Percentiles rank a stretch among this genome's conserved stretches.
These are phyloP conservation scores for Leptographium lundbergii DNA, from an alignment of 2,329 filamentous ascomycete species.

Conservation along the genomic window DNA sequence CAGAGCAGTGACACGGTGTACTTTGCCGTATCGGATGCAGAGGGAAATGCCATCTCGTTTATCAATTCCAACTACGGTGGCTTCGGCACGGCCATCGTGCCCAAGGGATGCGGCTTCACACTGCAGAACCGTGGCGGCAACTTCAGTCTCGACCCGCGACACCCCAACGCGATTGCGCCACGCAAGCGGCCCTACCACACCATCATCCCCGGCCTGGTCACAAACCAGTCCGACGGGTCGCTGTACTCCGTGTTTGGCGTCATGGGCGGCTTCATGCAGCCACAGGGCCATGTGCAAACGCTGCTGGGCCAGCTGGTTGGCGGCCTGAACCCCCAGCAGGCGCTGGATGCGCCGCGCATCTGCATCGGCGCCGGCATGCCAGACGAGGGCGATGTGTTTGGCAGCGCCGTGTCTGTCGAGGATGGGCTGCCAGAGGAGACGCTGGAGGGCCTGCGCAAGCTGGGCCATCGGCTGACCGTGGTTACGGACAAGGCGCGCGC, in stretches of 20 bases:
- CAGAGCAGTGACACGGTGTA: slow-evolving; percentile 89
- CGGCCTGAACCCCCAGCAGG: slow-evolving; percentile 69
- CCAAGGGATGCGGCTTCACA: slow-evolving; percentile 76
- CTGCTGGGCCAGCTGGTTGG: slow-evolving; percentile 81
- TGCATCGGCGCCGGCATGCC: slow-evolving; percentile 70
- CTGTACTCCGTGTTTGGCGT: slow-evolving; percentile 85
- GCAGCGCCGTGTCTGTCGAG: slow-evolving; percentile 63
- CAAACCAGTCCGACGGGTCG: slow-evolving; percentile 58
- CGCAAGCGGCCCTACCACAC: slow-evolving; percentile 92
- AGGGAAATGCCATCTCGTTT: slow-evolving; percentile 86
- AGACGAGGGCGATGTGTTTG: slow-evolving; percentile 41
- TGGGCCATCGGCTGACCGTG: slow-evolving; percentile 65
- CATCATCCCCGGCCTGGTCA: slow-evolving; percentile 88
- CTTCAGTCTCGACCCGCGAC: slow-evolving; percentile 57
- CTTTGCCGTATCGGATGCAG: slow-evolving; percentile 68
- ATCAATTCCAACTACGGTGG: slow-evolving; percentile 93
- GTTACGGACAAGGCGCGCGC: slow-evolving; percentile 51
- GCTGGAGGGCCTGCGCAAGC: slow-evolving; percentile 48
- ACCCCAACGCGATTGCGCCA: slow-evolving; percentile 71
- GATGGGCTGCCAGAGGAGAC: slow-evolving; percentile 64
- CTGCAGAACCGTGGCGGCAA: slow-evolving; percentile 83
- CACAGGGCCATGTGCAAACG: slow-evolving; percentile 90
- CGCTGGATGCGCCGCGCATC: slow-evolving; percentile 81
- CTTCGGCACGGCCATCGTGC: slow-evolving; percentile 80
- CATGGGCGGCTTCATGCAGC: slow-evolving; percentile 98